A percentile compares a stretch with the other conserved stretches of the same genome.
These are phyloP conservation scores for Epichloe uncinata DNA, from an alignment of 2,329 filamentous ascomycete genomes.

Conservation along the genomic window DNA sequence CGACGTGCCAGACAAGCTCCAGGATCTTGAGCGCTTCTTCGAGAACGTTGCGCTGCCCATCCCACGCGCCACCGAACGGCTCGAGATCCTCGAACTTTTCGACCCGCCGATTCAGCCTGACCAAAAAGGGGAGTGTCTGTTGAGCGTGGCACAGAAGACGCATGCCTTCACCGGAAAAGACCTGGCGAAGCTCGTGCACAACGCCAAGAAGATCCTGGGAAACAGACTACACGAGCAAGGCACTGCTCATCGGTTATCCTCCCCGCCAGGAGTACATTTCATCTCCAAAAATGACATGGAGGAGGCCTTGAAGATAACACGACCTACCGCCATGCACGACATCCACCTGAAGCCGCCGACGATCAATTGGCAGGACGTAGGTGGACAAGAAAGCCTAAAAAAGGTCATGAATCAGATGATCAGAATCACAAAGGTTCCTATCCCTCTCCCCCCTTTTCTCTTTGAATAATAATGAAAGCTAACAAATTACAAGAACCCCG, in stretches of 20 bases:
- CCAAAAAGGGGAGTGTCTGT: conserved; percentile 38
- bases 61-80: conserved; percentile 56
- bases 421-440: conserved; percentile 19
- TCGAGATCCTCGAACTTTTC: conserved; percentile 58
- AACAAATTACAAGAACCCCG: conserved; percentile 11
- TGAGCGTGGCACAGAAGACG: conserved; percentile 56
- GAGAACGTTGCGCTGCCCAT: conserved; percentile 62
- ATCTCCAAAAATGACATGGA: conserved; percentile 41
- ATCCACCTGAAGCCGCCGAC: conserved; percentile 80
- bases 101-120: conserved; percentile 32
- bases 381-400: conserved; percentile 69
- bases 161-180: conserved; percentile 81
- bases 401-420: conserved; percentile 40
- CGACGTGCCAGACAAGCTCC: conserved; percentile 57
- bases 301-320: conserved; percentile 52
- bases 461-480: neutral
- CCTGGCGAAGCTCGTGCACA: conserved; percentile 46
- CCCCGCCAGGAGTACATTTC: conserved; percentile 14
- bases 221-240: conserved; percentile 12
- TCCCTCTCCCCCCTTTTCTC: neutral
- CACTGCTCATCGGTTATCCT: conserved; percentile 1
- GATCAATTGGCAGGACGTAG: conserved; percentile 77
- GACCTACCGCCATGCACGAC: conserved; percentile 77
- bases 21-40: conserved; percentile 50
- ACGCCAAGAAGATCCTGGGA: conserved; percentile 16